Conservation (phyloP, 139 green algal species). For the Coccomyxa sp. region DNA sequence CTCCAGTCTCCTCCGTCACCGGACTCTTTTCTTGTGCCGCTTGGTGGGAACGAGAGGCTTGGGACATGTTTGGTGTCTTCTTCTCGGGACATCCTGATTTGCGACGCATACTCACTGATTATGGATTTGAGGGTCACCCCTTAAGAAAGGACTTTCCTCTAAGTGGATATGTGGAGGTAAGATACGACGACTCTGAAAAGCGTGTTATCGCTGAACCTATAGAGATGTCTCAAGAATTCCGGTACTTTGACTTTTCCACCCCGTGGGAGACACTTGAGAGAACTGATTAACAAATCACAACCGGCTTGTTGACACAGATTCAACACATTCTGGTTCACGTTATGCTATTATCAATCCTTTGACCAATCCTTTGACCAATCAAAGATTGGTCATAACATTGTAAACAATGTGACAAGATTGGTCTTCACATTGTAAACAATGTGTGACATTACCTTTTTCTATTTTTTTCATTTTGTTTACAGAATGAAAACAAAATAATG, state of each 20-base stretch:
- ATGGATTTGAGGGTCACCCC: constrained; percentile 85
- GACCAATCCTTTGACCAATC: no score
- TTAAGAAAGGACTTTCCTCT: constrained; percentile 90
- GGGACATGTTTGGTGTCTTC: constrained; percentile 91
- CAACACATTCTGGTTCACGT: no score
- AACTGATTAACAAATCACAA: constrained; percentile 12
- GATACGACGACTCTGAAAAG: constrained; percentile 60
- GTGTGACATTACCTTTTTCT: constrained; percentile 8
- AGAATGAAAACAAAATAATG: no score
- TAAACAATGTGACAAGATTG: no score
- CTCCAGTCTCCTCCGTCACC: constrained; percentile 31
- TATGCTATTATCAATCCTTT: no score
- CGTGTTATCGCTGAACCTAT: constrained; percentile 49
- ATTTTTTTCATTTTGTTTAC: no score
- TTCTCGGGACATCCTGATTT: constrained; percentile 85
- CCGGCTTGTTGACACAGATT: neutral
- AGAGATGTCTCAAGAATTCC: constrained; percentile 60
- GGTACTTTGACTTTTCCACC: constrained; percentile 78
- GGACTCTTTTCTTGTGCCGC: constrained; percentile 40
- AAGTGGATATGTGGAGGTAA: constrained; percentile 76
- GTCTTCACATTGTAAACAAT: no score
- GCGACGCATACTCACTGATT: constrained; percentile 85
- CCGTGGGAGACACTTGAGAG: constrained; percentile 64
- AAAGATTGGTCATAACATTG: no score
- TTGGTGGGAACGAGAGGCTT: constrained; percentile 75